These are phyloP conservation scores for Pichia sp. DNA, from an alignment of 1,139 yeast species.

Conservation along the genomic window DNA sequence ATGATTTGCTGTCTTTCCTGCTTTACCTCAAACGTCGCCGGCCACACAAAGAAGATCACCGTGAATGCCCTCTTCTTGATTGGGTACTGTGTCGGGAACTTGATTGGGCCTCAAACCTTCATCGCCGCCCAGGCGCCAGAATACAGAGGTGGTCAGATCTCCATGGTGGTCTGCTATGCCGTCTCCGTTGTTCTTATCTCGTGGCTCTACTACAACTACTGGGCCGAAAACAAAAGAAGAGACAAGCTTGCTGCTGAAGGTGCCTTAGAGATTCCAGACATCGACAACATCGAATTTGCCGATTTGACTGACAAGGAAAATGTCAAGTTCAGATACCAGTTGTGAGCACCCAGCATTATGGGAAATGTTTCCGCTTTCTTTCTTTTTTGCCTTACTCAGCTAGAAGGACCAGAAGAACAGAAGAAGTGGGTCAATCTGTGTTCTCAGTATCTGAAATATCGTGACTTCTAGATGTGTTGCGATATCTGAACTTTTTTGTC, in stretches of 20 bases:
- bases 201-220: constrained; percentile 24
- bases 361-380: no score
- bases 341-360: constrained; percentile 13
- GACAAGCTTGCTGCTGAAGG: constrained; percentile 26
- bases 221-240: constrained; percentile 30
- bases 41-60: constrained; percentile 40
- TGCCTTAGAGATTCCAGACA: constrained; percentile 25
- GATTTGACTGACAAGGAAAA: constrained; percentile 49
- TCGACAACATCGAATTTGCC: constrained; percentile 43
- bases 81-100: constrained; percentile 59
- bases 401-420: no score
- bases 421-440: no score
- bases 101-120: constrained; percentile 55
- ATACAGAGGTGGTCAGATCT: constrained; percentile 41
- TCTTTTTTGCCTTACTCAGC: no score
- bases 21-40: constrained; percentile 57
- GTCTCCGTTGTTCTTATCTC: constrained; percentile 20
- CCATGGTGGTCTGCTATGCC: constrained; percentile 31
- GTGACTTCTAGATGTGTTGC: no score
- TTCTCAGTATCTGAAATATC: no score
- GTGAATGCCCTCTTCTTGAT: constrained; percentile 56
- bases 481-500: no score
- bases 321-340: constrained; percentile 41
- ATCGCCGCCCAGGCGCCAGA: constrained; percentile 40
- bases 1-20: constrained; percentile 42